Evolutionary conservation across 768 basidiomycete species (phyloP), one percentile per base, ranked within the genome.

Genomic region (Lactifluus hygrophoroides): DNA sequence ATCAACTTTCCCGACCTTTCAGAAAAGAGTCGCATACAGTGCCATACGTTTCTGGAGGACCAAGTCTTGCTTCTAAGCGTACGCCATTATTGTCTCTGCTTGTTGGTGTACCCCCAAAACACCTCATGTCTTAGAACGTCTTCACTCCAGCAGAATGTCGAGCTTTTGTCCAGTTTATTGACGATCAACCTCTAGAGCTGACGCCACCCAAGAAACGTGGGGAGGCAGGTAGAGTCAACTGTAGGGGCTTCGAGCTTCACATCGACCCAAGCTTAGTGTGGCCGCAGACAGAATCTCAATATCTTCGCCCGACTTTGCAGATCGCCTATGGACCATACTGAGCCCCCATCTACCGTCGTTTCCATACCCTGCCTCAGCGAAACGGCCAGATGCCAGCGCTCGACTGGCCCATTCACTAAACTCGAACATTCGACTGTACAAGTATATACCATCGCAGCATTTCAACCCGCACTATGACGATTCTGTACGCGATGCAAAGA

Each of bases 391-490:
- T 50, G 44, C 66, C 45, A 65, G 69, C 65, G 47, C 63, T 17
- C 74, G 78, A 54, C 61, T 70, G 16, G 77, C 81, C 0, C 77
- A 82, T 65, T 83, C 80, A 1, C 77, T 86, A 55, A 90, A 89
- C 69, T 78, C 84, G 2, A 88, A 89, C 66, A 88, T 90, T 32
- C 74, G 88, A 28, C 68, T 88, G 60, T 88, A 88, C 69, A 83
- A 83, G 63, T 89, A 88, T 66, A 75, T 76, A 3, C 71, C 79
- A 25, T 74, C 74, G 0, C 84, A 86, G 60, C 79, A 83, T 69
- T 89, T 90, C 69, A 85, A 85, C 21, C 79, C 81, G 14, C 88
- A 89, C 68, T 90, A 88, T 64, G 87, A 90, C 62, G 86, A 87
- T 65, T 80, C 82, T 19, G 81, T 86, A 27, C 75, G 76, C 8